A percentile compares a stretch with the other conserved stretches of the same genome.
These are phyloP conservation scores for Tylopilus orsonianus DNA, from an alignment of 1,284 basidiomycete genomes.

Conservation along the genomic window DNA sequence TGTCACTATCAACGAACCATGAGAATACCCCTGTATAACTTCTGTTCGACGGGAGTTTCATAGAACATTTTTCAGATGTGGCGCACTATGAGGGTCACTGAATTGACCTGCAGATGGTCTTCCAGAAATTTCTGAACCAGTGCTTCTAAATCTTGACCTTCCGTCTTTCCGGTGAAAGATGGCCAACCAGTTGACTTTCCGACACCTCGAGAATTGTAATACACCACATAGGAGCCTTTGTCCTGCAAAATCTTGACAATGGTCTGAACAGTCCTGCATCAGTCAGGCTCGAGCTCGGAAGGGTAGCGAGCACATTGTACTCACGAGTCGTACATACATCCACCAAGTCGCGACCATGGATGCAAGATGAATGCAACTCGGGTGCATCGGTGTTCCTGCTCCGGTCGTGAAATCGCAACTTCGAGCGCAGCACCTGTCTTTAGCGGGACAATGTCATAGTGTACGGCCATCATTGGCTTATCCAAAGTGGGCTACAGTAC, in stretches of 20 bases:
- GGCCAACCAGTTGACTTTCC: conserved; percentile 68
- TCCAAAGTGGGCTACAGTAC: neutral
- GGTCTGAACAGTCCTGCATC: conserved; percentile 23
- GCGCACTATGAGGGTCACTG: conserved; percentile 56
- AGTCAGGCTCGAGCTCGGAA: neutral
- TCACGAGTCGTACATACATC: conserved; percentile 71
- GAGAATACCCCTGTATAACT: conserved; percentile 71
- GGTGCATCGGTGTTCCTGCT: conserved; percentile 15
- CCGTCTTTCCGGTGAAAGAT: conserved; percentile 66
- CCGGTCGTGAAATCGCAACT: conserved; percentile 18
- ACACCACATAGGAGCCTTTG: conserved; percentile 57
- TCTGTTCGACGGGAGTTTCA: neutral
- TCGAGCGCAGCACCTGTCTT: conserved; percentile 33
- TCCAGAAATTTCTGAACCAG: conserved; percentile 58
- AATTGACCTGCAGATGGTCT: conserved; percentile 42
- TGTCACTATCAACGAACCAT: conserved; percentile 73
- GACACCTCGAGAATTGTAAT: conserved; percentile 76
- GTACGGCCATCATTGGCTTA: conserved; percentile 16
- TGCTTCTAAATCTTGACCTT: conserved; percentile 65
- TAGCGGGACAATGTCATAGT: conserved; percentile 13
- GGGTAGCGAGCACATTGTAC: conserved; percentile 30
- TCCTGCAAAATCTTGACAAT: conserved; percentile 39
- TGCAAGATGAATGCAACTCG: conserved; percentile 68
- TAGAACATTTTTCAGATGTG: conserved; percentile 6
- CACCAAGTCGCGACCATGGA: conserved; percentile 80